phyloP scores from a whole-genome alignment of 2,329 filamentous ascomycete species.

The Nemania sp. region DNA sequence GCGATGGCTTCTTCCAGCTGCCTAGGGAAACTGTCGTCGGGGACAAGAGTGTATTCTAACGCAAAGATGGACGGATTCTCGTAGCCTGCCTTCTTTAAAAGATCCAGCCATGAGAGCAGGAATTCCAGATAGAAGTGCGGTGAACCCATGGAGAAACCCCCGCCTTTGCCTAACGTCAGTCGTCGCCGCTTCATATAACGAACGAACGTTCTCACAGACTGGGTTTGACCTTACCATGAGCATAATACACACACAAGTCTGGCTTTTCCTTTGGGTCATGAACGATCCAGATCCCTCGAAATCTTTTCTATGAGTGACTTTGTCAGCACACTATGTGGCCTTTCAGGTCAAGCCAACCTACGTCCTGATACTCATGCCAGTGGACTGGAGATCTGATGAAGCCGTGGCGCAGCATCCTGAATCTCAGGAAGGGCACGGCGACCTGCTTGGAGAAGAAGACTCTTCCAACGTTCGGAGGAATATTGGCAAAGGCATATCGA shows the following conservation, averaged over 20 bases:
- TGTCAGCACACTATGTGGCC: conserved; percentile 22
- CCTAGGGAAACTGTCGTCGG: conserved; percentile 72
- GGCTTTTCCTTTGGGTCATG: conserved; percentile 63
- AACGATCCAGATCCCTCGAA: conserved; percentile 72
- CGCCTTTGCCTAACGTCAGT: conserved; percentile 57
- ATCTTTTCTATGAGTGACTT: conserved; percentile 45
- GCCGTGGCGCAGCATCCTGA: conserved; percentile 76
- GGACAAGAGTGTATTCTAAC: conserved; percentile 80
- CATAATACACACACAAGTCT: conserved; percentile 81
- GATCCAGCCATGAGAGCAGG: conserved; percentile 70
- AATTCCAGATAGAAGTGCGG: conserved; percentile 86
- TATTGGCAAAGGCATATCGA: conserved; percentile 74
- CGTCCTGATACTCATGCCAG: conserved; percentile 62
- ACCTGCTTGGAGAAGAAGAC: conserved; percentile 80
- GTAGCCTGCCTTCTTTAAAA: conserved; percentile 69
- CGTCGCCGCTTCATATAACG: conserved; percentile 10
- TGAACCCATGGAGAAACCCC: conserved; percentile 83
- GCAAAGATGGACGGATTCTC: conserved; percentile 78
- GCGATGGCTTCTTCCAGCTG: conserved; percentile 72
- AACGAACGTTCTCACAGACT: not conserved
- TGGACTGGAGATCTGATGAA: conserved; percentile 63
- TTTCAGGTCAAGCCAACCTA: conserved; percentile 39
- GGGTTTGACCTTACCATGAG: conserved; percentile 62
- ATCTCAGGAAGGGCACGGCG: conserved; percentile 73
- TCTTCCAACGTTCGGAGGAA: conserved; percentile 69